These are phyloP conservation scores for Cryptosporidium muris DNA, from an alignment of 169 alveolate species.

Conservation along the genomic window DNA sequence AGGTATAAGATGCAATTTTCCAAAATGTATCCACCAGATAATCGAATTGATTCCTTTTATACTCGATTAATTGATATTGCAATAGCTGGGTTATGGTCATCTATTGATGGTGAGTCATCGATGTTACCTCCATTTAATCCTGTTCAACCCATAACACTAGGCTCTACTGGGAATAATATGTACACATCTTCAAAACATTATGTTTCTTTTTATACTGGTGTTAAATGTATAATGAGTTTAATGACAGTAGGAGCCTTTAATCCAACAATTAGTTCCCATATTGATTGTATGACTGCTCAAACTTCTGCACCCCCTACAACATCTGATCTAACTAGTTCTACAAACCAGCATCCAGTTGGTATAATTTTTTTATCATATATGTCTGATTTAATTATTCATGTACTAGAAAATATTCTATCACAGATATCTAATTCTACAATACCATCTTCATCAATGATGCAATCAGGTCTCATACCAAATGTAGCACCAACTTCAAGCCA, in stretches of 20 bases:
- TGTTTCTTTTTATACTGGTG: constrained; percentile 32
- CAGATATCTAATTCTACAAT: background rate
- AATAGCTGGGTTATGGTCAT: constrained; percentile 44
- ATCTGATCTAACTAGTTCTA: too few species aligned
- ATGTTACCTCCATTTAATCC: constrained; percentile 22
- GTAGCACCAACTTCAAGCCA: too few species aligned
- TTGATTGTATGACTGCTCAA: too few species aligned
- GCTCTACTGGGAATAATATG: background rate
- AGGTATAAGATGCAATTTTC: constrained; percentile 15
- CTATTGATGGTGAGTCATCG: constrained; percentile 25
- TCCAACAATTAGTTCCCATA: too few species aligned
- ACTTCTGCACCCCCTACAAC: too few species aligned
- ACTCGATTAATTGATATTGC: constrained; percentile 29
- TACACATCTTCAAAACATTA: background rate
- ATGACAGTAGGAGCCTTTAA: constrained; percentile 1
- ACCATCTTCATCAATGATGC: background rate
- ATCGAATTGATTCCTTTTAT: constrained; percentile 44
- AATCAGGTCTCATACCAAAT: background rate
- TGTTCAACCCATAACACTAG: background rate
- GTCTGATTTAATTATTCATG: constrained; percentile 40
- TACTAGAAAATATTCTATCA: background rate
- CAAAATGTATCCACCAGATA: constrained; percentile 8
- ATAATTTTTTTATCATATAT: constrained; percentile 12
- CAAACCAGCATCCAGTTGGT: background rate
- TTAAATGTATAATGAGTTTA: constrained; percentile 16